A percentile compares a stretch with the other conserved stretches of the same genome.
Evolutionary conservation across 768 basidiomycete genomes (phyloP).

Genomic region (Serendipita sp.): DNA sequence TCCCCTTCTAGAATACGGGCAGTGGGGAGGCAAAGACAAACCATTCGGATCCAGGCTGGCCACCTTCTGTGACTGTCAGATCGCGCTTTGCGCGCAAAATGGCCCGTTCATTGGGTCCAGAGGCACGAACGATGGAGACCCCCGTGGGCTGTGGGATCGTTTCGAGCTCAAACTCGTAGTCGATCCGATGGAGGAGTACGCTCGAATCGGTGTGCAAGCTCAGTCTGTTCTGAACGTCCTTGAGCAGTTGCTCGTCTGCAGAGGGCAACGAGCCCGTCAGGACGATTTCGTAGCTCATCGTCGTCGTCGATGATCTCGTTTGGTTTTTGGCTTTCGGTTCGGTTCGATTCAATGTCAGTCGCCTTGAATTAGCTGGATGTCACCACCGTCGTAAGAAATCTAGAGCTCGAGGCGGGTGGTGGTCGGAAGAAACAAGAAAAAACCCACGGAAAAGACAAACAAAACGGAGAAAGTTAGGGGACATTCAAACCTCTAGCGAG

Average conservation of each 20-base stretch:
- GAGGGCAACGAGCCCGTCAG: background rate
- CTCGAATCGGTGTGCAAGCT: slow-evolving; percentile 4
- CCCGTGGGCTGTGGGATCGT: background rate
- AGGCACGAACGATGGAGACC: background rate
- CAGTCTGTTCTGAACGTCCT: background rate
- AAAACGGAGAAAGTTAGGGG: no score
- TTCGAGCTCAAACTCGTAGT: background rate
- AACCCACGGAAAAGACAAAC: background rate
- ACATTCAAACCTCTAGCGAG: no score
- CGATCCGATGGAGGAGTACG: background rate
- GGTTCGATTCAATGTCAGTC: no score
- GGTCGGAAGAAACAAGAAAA: background rate
- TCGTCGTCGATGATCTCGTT: background rate
- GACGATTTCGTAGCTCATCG: background rate
- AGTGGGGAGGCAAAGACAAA: background rate
- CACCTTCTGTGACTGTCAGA: background rate
- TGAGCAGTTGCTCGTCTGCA: background rate
- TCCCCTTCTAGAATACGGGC: background rate
- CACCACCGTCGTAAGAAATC: no score
- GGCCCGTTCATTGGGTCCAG: background rate
- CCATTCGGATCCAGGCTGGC: background rate
- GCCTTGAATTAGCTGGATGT: no score
- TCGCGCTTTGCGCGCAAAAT: background rate
- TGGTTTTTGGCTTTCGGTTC: background rate
- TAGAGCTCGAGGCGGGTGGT: background rate